These are phyloP conservation scores for Colletotrichum lindemuthianum DNA, from an alignment of 2,329 filamentous ascomycete species.

Conservation along the genomic window DNA sequence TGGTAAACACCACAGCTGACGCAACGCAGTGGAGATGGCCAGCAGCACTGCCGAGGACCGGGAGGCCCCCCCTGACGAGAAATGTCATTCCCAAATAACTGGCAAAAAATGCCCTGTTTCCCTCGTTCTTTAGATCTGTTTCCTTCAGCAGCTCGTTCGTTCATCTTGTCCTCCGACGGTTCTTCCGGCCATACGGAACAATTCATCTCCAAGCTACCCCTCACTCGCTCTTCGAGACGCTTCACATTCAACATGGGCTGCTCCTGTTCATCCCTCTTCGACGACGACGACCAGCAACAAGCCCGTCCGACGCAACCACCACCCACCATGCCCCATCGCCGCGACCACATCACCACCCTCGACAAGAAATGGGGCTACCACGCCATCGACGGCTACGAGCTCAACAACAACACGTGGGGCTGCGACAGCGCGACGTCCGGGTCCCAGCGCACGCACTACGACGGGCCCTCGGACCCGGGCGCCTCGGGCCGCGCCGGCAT, in stretches of 20 bases:
- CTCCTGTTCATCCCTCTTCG: slow-evolving; percentile 12
- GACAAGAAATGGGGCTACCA: slow-evolving; percentile 45
- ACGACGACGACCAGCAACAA: slow-evolving; percentile 21
- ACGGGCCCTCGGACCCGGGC: slow-evolving; percentile 44
- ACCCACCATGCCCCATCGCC: slow-evolving; percentile 37
- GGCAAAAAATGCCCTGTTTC: not conserved
- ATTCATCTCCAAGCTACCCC: not conserved
- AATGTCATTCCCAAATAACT: not conserved
- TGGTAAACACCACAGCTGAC: slow-evolving; percentile 3
- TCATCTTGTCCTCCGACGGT: too few species aligned
- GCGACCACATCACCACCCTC: slow-evolving; percentile 36
- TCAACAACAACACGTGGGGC: slow-evolving; percentile 58
- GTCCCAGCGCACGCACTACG: slow-evolving; percentile 54
- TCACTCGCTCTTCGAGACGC: not conserved
- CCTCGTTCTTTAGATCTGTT: not conserved
- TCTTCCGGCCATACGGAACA: not conserved
- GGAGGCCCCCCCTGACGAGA: not conserved
- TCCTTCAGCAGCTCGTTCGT: not conserved
- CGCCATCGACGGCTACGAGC: slow-evolving; percentile 43
- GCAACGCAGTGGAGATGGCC: slow-evolving; percentile 2
- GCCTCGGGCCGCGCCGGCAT: slow-evolving; percentile 41
- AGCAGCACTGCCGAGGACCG: not conserved
- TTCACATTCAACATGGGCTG: not conserved
- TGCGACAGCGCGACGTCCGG: slow-evolving; percentile 46
- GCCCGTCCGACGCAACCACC: slow-evolving; percentile 11